Evolutionary conservation across 2,329 filamentous ascomycete genomes (phyloP).

Genomic region (Uncinocarpus reesii): DNA sequence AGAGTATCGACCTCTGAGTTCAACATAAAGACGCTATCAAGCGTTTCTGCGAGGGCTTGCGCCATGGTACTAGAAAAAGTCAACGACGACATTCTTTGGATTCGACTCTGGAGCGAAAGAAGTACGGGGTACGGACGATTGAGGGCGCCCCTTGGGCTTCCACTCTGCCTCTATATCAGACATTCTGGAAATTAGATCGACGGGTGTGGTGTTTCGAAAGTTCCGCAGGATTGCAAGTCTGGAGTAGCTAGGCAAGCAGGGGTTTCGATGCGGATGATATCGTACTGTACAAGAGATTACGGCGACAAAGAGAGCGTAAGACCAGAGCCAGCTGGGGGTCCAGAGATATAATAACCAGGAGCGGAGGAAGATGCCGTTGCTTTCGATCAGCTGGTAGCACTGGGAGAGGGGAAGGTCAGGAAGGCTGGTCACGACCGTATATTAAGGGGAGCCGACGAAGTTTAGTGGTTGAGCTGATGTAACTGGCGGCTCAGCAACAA

Average conservation of each 20-base stretch:
- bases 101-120: conserved; percentile 3
- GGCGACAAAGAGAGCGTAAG: not conserved
- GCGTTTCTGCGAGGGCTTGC: conserved; percentile 71
- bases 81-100: conserved; percentile 1
- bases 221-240: not conserved
- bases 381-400: conserved; percentile 4
- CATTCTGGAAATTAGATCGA: conserved; percentile 22
- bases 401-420: conserved; percentile 4
- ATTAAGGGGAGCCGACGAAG: conserved; percentile 2
- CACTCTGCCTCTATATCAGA: conserved; percentile 64
- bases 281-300: not conserved
- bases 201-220: conserved; percentile 1
- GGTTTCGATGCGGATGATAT: not conserved
- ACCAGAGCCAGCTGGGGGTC: conserved; percentile 27
- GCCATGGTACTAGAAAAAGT: conserved; percentile 61
- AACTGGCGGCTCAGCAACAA: too few relatives aligned
- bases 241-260: not conserved
- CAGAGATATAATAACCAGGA: conserved; percentile 4
- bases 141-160: conserved; percentile 70
- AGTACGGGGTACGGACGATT: conserved; percentile 49
- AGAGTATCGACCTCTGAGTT: conserved; percentile 66
- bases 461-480: not conserved
- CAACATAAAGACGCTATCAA: conserved; percentile 83
- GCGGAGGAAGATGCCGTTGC: not conserved
- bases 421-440: conserved; percentile 10